phyloP scores from a whole-genome alignment of 208 protist genomes.

The Lotmaria passim region DNA sequence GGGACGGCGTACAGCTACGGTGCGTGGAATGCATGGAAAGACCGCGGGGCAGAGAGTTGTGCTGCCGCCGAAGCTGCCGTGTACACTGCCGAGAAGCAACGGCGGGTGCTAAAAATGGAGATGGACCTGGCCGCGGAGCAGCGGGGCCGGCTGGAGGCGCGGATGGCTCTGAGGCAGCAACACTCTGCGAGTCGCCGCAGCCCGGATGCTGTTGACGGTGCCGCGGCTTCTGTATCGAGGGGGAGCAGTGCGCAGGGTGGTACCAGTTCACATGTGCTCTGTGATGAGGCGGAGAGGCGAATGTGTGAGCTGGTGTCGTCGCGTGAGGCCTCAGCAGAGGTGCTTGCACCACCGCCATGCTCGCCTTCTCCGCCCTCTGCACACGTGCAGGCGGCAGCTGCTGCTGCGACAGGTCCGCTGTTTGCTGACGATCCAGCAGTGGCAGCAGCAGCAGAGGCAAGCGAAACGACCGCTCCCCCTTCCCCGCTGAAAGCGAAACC shows the following conservation, averaged over 20 bases:
- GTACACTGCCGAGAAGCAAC: slow-evolving; percentile 24
- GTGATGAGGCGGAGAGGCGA: not conserved
- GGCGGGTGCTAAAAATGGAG: slow-evolving; percentile 33
- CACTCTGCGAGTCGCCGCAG: not conserved
- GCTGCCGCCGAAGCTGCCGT: not conserved
- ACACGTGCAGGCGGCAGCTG: not conserved
- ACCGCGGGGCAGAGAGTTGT: not conserved
- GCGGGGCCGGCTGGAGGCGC: slow-evolving; percentile 24
- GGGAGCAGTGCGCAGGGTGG: too few relatives aligned
- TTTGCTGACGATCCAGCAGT: not conserved
- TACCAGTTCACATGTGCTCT: too few relatives aligned
- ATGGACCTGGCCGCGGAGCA: slow-evolving; percentile 31
- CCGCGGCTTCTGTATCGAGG: too few relatives aligned
- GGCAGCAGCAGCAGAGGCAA: not conserved
- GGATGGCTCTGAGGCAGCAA: slow-evolving; percentile 11
- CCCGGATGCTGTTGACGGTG: not conserved
- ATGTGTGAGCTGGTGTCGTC: not conserved
- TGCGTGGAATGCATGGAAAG: not conserved
- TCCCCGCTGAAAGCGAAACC: not conserved
- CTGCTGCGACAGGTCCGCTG: too few relatives aligned
- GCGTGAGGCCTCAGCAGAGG: slow-evolving; percentile 17
- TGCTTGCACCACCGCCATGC: slow-evolving; percentile 18
- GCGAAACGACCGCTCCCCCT: not conserved
- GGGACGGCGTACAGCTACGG: slow-evolving; percentile 8
- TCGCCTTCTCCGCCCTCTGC: slow-evolving; percentile 33